phyloP scores from a whole-genome alignment of 2,329 filamentous ascomycete genomes.

The Microsporum ferrugineum region DNA sequence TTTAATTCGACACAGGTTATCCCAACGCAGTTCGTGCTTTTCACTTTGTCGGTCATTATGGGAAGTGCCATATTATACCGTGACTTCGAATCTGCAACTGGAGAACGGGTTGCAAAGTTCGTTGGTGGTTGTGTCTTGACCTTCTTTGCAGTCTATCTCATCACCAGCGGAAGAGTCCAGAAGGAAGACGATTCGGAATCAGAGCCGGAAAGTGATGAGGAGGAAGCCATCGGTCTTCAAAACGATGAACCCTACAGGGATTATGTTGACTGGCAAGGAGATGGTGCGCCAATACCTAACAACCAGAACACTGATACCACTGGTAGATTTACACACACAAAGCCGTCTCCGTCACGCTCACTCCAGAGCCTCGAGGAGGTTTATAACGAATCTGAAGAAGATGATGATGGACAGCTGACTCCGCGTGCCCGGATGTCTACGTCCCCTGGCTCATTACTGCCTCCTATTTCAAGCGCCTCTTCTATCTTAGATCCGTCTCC shows the following conservation, averaged over 20 bases:
- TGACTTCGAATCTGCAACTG: slow-evolving; percentile 77
- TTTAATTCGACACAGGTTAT: slow-evolving; percentile 98
- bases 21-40: slow-evolving; percentile 92
- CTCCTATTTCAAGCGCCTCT: slow-evolving; percentile 25
- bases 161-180: slow-evolving; percentile 67
- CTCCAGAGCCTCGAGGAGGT: slow-evolving; percentile 23
- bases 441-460: slow-evolving; percentile 23
- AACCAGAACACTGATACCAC: not conserved
- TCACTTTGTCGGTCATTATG: slow-evolving; percentile 88
- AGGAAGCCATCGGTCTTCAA: slow-evolving; percentile 38
- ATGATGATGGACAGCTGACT: slow-evolving; percentile 26
- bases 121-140: slow-evolving; percentile 82
- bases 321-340: not conserved
- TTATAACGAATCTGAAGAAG: slow-evolving; percentile 13
- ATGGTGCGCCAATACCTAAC: not conserved
- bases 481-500: slow-evolving; percentile 20
- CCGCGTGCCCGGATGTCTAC: slow-evolving; percentile 25
- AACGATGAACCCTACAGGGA: slow-evolving; percentile 30
- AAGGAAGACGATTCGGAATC: slow-evolving; percentile 48
- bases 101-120: slow-evolving; percentile 68
- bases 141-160: slow-evolving; percentile 93
- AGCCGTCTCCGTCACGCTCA: slow-evolving; percentile 25
- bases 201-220: slow-evolving; percentile 54
- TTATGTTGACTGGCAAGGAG: slow-evolving; percentile 18
- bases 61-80: slow-evolving; percentile 88